Evolutionary conservation across 805 yeast species (phyloP).

Genomic region (Cyberlindnera xylosilytica): DNA sequence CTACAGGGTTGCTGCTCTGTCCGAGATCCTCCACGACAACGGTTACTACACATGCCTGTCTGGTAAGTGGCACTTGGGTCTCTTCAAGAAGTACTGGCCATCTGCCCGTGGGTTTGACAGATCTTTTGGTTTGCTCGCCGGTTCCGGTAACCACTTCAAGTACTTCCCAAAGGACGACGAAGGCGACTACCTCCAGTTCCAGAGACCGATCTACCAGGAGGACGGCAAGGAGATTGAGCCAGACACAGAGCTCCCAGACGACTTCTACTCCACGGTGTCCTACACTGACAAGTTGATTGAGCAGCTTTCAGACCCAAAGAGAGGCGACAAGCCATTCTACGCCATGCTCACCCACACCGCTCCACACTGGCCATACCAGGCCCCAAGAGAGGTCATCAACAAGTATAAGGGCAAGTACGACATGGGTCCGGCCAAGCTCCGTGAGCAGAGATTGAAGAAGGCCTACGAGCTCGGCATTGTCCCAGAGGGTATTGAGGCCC

Average conservation of each 20-base stretch:
- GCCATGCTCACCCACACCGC: constrained; percentile 57
- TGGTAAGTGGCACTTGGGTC: constrained; percentile 64
- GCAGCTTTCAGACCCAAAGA: constrained; percentile 29
- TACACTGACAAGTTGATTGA: constrained; percentile 44
- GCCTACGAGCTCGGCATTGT: constrained; percentile 47
- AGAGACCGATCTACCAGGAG: constrained; percentile 25
- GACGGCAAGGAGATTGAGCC: constrained; percentile 19
- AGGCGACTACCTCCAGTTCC: constrained; percentile 8
- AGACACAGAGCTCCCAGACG: constrained; percentile 37
- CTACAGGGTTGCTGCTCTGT: constrained; percentile 48
- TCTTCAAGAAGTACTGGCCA: constrained; percentile 46
- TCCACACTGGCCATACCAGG: constrained; percentile 68
- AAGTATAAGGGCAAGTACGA: constrained; percentile 48
- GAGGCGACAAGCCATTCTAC: constrained; percentile 49
- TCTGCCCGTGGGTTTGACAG: constrained; percentile 46
- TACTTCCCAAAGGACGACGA: constrained; percentile 21
- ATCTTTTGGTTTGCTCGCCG: constrained; percentile 48
- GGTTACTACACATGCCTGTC: constrained; percentile 46
- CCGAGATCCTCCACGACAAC: constrained; percentile 45
- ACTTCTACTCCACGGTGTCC: constrained; percentile 42
- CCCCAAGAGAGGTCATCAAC: constrained; percentile 44
- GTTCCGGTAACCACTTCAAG: constrained; percentile 56
- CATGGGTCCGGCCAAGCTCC: constrained; percentile 45
- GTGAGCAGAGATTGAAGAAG: constrained; percentile 36
- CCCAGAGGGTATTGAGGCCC: constrained; percentile 42